These are phyloP conservation scores for Petunia axillaris DNA, from an alignment of 257 asterid species.

Conservation along the genomic window DNA sequence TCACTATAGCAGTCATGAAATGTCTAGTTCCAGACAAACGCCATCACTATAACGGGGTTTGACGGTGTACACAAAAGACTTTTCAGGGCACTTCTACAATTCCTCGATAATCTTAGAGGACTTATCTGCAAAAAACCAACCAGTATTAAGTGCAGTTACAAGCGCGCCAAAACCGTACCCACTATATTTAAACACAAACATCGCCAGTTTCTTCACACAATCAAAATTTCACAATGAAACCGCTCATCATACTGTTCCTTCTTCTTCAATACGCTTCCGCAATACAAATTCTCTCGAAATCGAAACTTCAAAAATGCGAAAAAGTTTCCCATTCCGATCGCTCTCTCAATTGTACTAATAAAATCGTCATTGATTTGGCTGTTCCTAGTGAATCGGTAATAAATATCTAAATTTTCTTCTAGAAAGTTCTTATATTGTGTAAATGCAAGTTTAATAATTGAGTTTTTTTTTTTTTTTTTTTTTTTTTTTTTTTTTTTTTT, in stretches of 20 bases:
- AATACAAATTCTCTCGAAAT: slow-evolving; percentile 75
- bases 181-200: not conserved
- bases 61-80: not conserved
- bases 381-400: slow-evolving; percentile 87
- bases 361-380: slow-evolving; percentile 77
- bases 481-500: not conserved
- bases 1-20: too few relatives aligned
- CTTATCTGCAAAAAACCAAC: slow-evolving; percentile 23
- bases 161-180: slow-evolving; percentile 35
- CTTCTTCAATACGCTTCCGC: slow-evolving; percentile 32
- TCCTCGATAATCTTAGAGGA: slow-evolving; percentile 17
- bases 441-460: not conserved
- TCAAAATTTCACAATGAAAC: slow-evolving; percentile 39
- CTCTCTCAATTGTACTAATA: slow-evolving; percentile 74
- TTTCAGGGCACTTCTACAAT: not conserved
- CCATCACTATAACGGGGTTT: too few relatives aligned
- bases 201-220: slow-evolving; percentile 21
- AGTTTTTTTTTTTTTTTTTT: not conserved
- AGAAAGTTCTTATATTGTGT: not conserved
- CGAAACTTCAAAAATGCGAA: slow-evolving; percentile 80
- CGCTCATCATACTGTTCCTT: slow-evolving; percentile 31
- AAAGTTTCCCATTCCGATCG: slow-evolving; percentile 53
- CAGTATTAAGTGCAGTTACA: slow-evolving; percentile 35
- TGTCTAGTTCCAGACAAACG: too few relatives aligned
- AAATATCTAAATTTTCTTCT: not conserved